Percentiles rank a stretch among this genome's conserved stretches.
These are phyloP conservation scores for Typha latifolia DNA, from an alignment of 176 grass and related monocot genomes.

Conservation along the genomic window DNA sequence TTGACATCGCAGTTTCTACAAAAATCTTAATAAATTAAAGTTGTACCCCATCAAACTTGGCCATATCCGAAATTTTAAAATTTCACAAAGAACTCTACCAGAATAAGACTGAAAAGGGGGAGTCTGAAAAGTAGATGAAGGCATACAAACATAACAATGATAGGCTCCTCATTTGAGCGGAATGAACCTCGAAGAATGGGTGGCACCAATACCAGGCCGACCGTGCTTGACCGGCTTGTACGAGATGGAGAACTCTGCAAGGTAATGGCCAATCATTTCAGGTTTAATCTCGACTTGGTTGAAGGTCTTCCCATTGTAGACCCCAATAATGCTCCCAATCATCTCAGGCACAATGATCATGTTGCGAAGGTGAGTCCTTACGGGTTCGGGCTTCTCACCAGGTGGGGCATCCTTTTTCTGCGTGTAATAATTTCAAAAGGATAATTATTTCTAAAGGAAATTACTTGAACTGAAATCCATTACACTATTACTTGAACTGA, in stretches of 20 bases:
- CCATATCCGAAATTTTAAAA: neutral
- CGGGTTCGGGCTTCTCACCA: conserved; percentile 48
- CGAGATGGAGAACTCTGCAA: conserved; percentile 43
- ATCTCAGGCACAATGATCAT: conserved; percentile 66
- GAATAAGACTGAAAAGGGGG: neutral
- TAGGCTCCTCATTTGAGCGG: conserved; percentile 42
- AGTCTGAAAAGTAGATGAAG: neutral
- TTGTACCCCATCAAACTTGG: no score
- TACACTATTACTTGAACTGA: no score
- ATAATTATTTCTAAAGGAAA: no score
- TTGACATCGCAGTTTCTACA: no score
- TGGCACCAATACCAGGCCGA: conserved; percentile 55
- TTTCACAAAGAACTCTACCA: neutral
- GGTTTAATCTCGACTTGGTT: conserved; percentile 60
- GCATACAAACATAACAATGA: neutral
- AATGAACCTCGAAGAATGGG: conserved; percentile 56
- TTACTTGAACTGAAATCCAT: no score
- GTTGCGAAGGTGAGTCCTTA: conserved; percentile 50
- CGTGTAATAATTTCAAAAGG: neutral
- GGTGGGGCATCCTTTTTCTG: conserved; percentile 55
- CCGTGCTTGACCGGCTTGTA: conserved; percentile 63
- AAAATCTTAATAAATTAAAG: no score
- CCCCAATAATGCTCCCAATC: conserved; percentile 42
- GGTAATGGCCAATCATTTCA: conserved; percentile 64
- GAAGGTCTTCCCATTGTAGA: conserved; percentile 51